Evolutionary conservation across 108 stramenopile genomes (phyloP), one percentile per base, ranked within the genome.

Genomic region (Phaeodactylum tricornutum): DNA sequence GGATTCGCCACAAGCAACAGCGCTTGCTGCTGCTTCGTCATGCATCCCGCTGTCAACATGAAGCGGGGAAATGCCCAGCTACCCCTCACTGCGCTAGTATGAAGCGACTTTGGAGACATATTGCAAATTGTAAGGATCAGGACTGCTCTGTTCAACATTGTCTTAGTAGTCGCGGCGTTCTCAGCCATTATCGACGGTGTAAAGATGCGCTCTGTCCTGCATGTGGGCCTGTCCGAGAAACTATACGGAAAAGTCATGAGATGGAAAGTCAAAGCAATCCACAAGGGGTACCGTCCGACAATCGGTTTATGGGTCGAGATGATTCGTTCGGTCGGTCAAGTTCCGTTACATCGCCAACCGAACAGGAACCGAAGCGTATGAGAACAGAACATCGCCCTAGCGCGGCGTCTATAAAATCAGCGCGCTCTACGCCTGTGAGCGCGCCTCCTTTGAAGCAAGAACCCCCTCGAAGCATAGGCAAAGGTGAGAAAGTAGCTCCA

Each of bases 21-120:
- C 89, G 96, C 11, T 69, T 99, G 16, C 59, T 99, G 20, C 73
- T 97, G 22, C 67, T 99, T 5, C 77, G 98, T 17, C 98, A 99
- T 66, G 96, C 96, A 8, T 95, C 96, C 24, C 93, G 96, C 57
- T 99, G 98, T 41, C 69, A 81, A 4, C 68, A 77, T 22, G 77
- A 70, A 47, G 57, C 58, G 27, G 84, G 77, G 17, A 55, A 68
- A 29, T 99, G 98, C 48, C 84, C 82, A 8, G 79, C 83, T 12
- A 96, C 95, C 19, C 94, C 90, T 44, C 95, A 96, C 65, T 99
- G 98, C 61, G 90, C 74, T 14, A 85, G 76, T 31, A 99, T 99
- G 98, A 99, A 99, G 69, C 64, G 73, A 34, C 70, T 99, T 1
- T 99, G 98, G 98, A 90, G 92, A 43, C 98, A 99, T 54, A 97